Evolutionary conservation across 495 filamentous ascomycete species (phyloP).

Genomic region (Filosporella fistucella): DNA sequence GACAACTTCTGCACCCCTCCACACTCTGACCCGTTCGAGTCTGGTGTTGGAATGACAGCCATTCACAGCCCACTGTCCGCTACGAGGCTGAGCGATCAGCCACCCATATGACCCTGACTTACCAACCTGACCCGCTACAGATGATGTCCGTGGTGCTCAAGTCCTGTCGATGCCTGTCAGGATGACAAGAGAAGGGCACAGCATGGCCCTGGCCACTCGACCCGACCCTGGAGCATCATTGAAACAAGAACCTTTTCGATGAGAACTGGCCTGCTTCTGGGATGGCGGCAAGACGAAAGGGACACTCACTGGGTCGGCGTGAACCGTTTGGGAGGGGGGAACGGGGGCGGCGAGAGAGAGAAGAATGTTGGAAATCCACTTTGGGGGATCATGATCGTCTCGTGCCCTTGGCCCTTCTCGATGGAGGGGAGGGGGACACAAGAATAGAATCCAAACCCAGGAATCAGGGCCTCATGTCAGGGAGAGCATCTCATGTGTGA

Average conservation of each 20-base stretch:
- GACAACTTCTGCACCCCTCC: neutral
- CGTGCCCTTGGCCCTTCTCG: neutral
- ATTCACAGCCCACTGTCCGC: neutral
- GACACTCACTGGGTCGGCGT: no score
- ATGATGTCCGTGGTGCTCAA: no score
- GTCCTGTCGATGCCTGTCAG: no score
- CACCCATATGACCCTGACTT: neutral
- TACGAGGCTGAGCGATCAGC: slow-evolving; percentile 1
- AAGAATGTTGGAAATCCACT: neutral
- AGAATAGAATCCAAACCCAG: neutral
- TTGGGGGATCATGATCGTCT: neutral
- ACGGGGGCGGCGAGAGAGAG: neutral
- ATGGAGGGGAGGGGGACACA: neutral
- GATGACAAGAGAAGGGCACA: no score
- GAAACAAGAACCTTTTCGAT: neutral
- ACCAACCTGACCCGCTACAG: neutral
- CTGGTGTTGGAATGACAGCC: neutral
- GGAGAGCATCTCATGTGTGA: neutral
- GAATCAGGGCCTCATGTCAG: neutral
- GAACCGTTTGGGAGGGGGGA: neutral
- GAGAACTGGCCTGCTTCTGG: neutral
- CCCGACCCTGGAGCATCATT: no score
- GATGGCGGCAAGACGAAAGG: neutral
- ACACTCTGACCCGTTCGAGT: neutral
- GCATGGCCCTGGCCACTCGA: no score